phyloP scores from a whole-genome alignment of 768 basidiomycete species.

The Gymnopilus junonius region DNA sequence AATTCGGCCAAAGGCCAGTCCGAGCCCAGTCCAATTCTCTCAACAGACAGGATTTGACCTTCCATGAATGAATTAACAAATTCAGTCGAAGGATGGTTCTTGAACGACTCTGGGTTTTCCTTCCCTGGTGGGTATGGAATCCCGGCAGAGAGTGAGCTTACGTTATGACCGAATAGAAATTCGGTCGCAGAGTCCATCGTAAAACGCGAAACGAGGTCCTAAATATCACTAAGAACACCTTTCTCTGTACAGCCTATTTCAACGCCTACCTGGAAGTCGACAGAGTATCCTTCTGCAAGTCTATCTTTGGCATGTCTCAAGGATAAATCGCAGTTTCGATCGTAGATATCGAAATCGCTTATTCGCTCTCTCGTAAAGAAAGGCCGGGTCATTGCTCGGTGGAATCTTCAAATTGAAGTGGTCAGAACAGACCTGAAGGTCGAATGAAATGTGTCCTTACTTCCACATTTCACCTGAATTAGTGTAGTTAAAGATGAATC shows the following conservation, averaged over 20 bases:
- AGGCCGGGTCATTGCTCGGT: slow-evolving; percentile 68
- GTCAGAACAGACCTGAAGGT: background rate
- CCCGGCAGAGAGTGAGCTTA: slow-evolving; percentile 51
- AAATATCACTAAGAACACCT: background rate
- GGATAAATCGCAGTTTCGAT: slow-evolving; percentile 52
- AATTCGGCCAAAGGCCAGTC: slow-evolving; percentile 57
- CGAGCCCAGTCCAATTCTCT: slow-evolving; percentile 39
- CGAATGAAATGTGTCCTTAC: background rate
- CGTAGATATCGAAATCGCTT: slow-evolving; percentile 65
- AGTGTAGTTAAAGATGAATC: slow-evolving; percentile 11
- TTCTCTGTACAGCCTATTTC: background rate
- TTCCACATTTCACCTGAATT: slow-evolving; percentile 8
- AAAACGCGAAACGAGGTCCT: slow-evolving; percentile 53
- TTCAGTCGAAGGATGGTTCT: slow-evolving; percentile 25
- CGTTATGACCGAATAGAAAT: slow-evolving; percentile 60
- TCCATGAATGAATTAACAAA: slow-evolving; percentile 53
- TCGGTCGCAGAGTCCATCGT: slow-evolving; percentile 68
- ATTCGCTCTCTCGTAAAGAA: slow-evolving; percentile 68
- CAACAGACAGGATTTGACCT: slow-evolving; percentile 42
- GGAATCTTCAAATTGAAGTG: slow-evolving; percentile 43
- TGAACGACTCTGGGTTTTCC: slow-evolving; percentile 5
- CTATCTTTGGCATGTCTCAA: slow-evolving; percentile 48
- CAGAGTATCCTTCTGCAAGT: slow-evolving; percentile 47
- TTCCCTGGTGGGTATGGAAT: slow-evolving; percentile 47
- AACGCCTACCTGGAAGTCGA: slow-evolving; percentile 60